Base-by-base conservation (phyloP, 2,329 filamentous ascomycete genomes). In the Aspergillus aculeatinus region DNA sequence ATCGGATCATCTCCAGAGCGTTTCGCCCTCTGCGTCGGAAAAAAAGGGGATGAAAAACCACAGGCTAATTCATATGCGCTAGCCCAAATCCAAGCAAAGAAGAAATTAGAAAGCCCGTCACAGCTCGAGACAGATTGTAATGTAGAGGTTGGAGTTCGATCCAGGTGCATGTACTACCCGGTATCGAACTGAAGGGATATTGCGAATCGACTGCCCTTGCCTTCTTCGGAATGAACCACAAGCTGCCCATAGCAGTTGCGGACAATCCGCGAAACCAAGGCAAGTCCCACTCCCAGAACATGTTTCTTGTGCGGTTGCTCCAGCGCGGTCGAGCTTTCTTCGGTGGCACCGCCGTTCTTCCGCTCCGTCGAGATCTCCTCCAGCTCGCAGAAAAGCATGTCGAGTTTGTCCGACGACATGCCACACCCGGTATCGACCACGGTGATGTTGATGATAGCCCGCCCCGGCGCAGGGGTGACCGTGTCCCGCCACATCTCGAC, bases 161-260 rank as follows among this genome's bases (percentile, higher is more conserved):
- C 14, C 39, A 19, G 39, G 39, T 44, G 39, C 39, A 16, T 44
- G 16, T 44, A 44, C 39, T 44, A 44, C 39, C 39, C 39, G 16
- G 93, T 71, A 7, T 87, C 82, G 64, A 96, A 96, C 0, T 89
- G 89, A 29, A 96, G 78, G 63, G 91, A 86, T 27, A 96, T 85
- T 21, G 92, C 87, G 65, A 96, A 96, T 56, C 89, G 84, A 19
- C 92, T 93, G 0, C 92, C 92, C 67, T 88, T 90, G 1, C 89
- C 89, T 71, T 89, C 84, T 68, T 94, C 91, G 0, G 92, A 96
- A 68, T 92, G 94, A 1, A 96, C 78, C 2, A 91, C 86, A 29
- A 96, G 76, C 68, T 96, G 92, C 0, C 92, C 93, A 60, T 94
- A 88, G 90, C 96, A 95, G 69, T 92, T 96, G n/a, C 88, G 85